phyloP scores from a whole-genome alignment of 208 protist species.

The Wallacemonas collosoma region DNA sequence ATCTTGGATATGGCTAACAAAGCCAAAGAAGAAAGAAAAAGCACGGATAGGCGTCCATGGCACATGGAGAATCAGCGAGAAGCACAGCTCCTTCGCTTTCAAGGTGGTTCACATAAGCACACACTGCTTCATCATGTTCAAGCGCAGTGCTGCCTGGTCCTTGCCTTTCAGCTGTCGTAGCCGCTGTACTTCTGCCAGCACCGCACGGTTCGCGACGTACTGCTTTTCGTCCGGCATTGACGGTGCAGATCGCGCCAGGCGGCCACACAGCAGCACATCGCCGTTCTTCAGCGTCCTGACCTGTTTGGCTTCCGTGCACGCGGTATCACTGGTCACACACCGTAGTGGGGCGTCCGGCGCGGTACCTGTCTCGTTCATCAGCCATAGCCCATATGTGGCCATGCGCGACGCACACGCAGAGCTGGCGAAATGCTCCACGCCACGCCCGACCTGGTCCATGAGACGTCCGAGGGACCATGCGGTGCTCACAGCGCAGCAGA shows the following conservation, averaged over 20 bases:
- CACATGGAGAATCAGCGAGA: no score
- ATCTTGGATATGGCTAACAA: no score
- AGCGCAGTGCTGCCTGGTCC: conserved; percentile 38
- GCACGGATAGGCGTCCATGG: no score
- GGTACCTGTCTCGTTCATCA: conserved; percentile 18
- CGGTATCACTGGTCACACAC: neutral
- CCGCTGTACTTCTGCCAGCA: conserved; percentile 48
- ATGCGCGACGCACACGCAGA: neutral
- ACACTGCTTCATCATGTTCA: conserved; percentile 68
- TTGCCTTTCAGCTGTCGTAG: conserved; percentile 52
- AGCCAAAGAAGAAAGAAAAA: no score
- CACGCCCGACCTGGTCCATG: conserved; percentile 29
- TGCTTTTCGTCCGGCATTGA: neutral
- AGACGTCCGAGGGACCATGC: conserved; percentile 49
- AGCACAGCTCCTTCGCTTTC: neutral
- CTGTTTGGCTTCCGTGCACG: neutral
- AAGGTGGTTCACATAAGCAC: conserved; percentile 43
- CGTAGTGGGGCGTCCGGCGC: neutral
- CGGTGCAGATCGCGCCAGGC: neutral
- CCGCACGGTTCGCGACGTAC: conserved; percentile 20
- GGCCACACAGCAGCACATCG: conserved; percentile 57
- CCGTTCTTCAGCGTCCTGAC: conserved; percentile 32
- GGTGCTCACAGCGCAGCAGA: conserved; percentile 47
- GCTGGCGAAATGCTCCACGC: neutral
- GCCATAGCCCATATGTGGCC: conserved; percentile 20